Conservation (phyloP, 176 grass and related monocot genomes). For the Dactylis glomerata region DNA sequence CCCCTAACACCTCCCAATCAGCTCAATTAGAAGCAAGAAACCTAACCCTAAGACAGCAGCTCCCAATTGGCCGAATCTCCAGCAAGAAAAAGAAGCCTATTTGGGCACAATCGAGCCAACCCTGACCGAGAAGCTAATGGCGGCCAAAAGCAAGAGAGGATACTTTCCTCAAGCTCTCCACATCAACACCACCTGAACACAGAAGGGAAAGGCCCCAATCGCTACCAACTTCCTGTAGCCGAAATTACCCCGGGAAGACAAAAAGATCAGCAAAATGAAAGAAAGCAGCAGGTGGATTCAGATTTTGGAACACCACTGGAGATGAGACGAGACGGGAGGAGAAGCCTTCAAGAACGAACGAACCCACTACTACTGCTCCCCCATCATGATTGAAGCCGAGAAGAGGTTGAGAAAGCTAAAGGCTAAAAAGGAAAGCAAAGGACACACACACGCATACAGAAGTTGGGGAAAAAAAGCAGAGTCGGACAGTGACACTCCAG, state of each 20-base stretch:
- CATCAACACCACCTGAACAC: slow-evolving; percentile 1
- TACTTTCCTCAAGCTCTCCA: neutral
- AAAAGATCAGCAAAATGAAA: neutral
- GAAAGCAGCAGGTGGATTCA: neutral
- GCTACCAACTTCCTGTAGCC: neutral
- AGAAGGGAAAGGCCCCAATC: neutral
- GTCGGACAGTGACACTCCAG: slow-evolving; percentile 34
- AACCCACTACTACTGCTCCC: neutral
- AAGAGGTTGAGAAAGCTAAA: slow-evolving; percentile 27
- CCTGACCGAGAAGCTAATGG: neutral
- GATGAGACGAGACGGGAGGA: neutral
- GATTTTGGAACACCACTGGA: neutral
- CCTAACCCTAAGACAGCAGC: neutral
- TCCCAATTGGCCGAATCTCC: neutral
- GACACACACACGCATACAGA: neutral
- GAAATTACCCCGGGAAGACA: slow-evolving; percentile 20
- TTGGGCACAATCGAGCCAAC: neutral
- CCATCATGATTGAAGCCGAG: slow-evolving; percentile 20
- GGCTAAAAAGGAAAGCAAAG: neutral
- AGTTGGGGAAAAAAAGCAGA: neutral
- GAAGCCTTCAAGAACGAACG: slow-evolving; percentile 20
- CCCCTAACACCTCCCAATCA: neutral
- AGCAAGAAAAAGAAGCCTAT: neutral
- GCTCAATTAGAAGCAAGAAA: neutral
- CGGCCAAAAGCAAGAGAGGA: neutral